phyloP scores from a whole-genome alignment of 2,329 filamentous ascomycete species.

The Nemania diffusa region DNA sequence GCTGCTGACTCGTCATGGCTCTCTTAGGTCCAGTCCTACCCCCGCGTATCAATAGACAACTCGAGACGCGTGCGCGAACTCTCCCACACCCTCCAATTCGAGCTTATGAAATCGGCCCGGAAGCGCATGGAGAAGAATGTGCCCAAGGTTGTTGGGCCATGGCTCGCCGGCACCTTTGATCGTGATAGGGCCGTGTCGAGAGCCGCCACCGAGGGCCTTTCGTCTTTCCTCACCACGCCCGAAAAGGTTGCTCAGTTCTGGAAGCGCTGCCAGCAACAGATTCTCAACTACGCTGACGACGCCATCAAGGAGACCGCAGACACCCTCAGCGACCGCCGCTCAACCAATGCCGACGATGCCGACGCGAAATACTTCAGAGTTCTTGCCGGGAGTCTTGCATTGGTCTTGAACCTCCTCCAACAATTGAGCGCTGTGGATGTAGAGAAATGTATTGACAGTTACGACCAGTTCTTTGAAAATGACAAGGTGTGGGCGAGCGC shows the following conservation, averaged over 20 bases:
- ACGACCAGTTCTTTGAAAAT: constrained; percentile 73
- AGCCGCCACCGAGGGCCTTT: constrained; percentile 80
- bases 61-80: constrained; percentile 88
- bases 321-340: constrained; percentile 89
- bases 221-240: constrained; percentile 78
- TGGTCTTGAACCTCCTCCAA: constrained; percentile 64
- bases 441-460: constrained; percentile 67
- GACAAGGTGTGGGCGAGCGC: constrained; percentile 75
- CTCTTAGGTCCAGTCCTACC: constrained; percentile 81
- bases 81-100: constrained; percentile 77
- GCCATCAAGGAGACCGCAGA: constrained; percentile 82
- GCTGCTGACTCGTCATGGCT: constrained; percentile 36
- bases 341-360: constrained; percentile 84
- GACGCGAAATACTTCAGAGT: constrained; percentile 88
- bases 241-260: constrained; percentile 83
- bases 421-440: constrained; percentile 63
- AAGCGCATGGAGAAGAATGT: constrained; percentile 87
- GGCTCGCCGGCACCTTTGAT: constrained; percentile 91
- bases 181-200: constrained; percentile 80
- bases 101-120: constrained; percentile 70
- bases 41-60: constrained; percentile 89
- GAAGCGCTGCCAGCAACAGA: constrained; percentile 81
- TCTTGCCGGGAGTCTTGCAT: constrained; percentile 63
- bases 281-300: constrained; percentile 83
- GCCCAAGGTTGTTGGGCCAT: constrained; percentile 82